Percentiles rank a stretch among this genome's conserved stretches.
phyloP scores from a whole-genome alignment of 2,329 filamentous ascomycete genomes.

The Fusarium irregulare region DNA sequence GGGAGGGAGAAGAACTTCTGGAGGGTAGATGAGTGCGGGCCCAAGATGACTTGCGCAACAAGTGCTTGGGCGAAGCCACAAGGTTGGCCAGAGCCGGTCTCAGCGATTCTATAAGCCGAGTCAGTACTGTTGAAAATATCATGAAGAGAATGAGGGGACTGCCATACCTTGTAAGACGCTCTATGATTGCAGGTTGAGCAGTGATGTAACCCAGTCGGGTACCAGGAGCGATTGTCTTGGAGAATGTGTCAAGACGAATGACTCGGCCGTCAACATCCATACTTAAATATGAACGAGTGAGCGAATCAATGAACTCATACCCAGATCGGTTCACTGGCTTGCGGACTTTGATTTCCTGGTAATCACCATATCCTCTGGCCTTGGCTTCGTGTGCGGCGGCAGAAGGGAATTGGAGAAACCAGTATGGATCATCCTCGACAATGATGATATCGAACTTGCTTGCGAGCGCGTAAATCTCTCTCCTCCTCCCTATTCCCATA shows the following conservation, averaged over 20 bases:
- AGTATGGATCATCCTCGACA: conserved; percentile 94
- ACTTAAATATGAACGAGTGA: conserved; percentile 84
- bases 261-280: conserved; percentile 89
- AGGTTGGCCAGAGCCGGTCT: conserved; percentile 83
- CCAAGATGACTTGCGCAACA: conserved; percentile 81
- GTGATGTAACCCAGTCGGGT: conserved; percentile 93
- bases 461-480: conserved; percentile 83
- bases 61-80: conserved; percentile 90
- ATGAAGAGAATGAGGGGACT: not conserved
- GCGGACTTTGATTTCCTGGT: conserved; percentile 47
- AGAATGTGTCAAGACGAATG: conserved; percentile 91
- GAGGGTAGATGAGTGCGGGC: conserved; percentile 65
- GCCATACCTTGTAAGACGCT: conserved; percentile 66
- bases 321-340: conserved; percentile 63
- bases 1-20: conserved; percentile 58
- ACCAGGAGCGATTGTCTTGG: conserved; percentile 90
- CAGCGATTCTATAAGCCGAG: conserved; percentile 69
- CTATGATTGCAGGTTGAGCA: conserved; percentile 80
- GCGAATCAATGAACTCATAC: conserved; percentile 82
- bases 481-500: conserved; percentile 77
- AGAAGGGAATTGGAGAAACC: conserved; percentile 90
- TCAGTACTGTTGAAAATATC: conserved; percentile 3
- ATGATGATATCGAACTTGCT: conserved; percentile 90
- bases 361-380: conserved; percentile 54
- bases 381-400: conserved; percentile 66